These are phyloP conservation scores for Aspergillus wentii DNA, from an alignment of 495 filamentous ascomycete genomes.

Conservation along the genomic window DNA sequence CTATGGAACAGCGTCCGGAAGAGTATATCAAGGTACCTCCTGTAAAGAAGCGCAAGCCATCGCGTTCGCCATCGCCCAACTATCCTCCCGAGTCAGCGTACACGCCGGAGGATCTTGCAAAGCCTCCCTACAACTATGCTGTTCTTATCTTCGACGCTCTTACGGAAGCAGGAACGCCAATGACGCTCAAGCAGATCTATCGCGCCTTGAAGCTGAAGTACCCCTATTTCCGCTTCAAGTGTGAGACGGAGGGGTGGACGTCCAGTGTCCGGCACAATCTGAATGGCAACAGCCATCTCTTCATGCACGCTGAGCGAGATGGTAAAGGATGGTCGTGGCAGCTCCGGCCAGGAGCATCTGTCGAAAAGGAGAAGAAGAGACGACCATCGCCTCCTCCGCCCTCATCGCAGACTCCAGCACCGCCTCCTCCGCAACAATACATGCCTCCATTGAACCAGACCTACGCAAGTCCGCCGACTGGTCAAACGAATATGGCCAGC, in stretches of 20 bases:
- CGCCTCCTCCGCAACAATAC: slow-evolving; percentile 33
- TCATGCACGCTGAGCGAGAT: slow-evolving; percentile 75
- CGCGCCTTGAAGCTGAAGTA: slow-evolving; percentile 81
- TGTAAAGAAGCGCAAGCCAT: slow-evolving; percentile 50
- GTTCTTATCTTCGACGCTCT: slow-evolving; percentile 88
- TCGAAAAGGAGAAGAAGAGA: slow-evolving; percentile 67
- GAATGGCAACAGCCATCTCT: slow-evolving; percentile 75
- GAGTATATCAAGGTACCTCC: slow-evolving; percentile 42
- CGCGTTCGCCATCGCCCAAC: slow-evolving; percentile 65
- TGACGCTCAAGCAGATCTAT: slow-evolving; percentile 93
- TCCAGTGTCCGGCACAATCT: slow-evolving; percentile 96
- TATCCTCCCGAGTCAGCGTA: slow-evolving; percentile 72
- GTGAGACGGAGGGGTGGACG: slow-evolving; percentile 85
- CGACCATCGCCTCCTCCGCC: slow-evolving; percentile 51
- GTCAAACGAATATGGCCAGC: slow-evolving; percentile 27
- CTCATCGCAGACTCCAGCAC: slow-evolving; percentile 30
- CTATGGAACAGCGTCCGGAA: slow-evolving; percentile 36
- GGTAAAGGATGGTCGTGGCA: slow-evolving; percentile 71
- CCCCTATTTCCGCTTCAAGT: slow-evolving; percentile 83
- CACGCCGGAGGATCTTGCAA: slow-evolving; percentile 77
- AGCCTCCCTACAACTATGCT: slow-evolving; percentile 83
- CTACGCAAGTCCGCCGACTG: slow-evolving; percentile 27
- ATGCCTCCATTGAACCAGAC: slow-evolving; percentile 36
- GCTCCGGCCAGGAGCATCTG: slow-evolving; percentile 55
- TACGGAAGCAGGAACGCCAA: slow-evolving; percentile 59